Base-by-base conservation (phyloP, 148 eudicot species). In the Vaccinium macrocarpon region DNA sequence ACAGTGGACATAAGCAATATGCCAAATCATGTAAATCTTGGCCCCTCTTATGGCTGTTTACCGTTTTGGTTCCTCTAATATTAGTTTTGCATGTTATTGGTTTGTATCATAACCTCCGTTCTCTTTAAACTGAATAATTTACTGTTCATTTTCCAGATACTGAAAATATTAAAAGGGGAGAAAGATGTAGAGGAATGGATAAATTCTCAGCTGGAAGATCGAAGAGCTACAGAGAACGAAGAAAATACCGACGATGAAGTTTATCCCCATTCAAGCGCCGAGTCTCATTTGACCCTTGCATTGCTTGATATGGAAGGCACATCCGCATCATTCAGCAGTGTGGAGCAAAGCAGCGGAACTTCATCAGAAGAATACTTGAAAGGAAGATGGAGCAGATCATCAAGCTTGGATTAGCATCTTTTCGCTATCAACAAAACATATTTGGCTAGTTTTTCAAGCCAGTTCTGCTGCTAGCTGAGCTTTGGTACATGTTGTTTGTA, bases 211-310 rank as follows among this genome's bases (percentile, higher is more conserved):
- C 82, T 48, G 19, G 82, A 29, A 82, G 92, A 86, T 57, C 71
- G 56, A 62, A 86, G 84, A 32, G 87, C 88, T 1, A 75, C 42
- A 8, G 92, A 86, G 42, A 84, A 89, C 8, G 85, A 84, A 57
- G 88, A 84, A 3, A 76, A 42, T 76, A 79, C 89, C 42, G 98
- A 97, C 11, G 98, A 95, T 71, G 98, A 97, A 81, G 92, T 91
- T 46, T 93, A 97, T 87, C 93, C 90, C 76, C 89, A 89, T 85
- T 88, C 89, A 55, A 91, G 81, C 73, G 88, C 89, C 5, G 92
- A 92, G 80, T 90, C 95, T 2, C 94, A 92, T 85, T 59, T 97
- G 83, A 91, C 87, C 75, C 87, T 93, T 1, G 98, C 96, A 7
- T 85, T 93, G 53, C 88, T 91, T 46, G 99, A 97, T 74, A 84